Base-by-base conservation (phyloP, 2,329 filamentous ascomycete genomes). In the Trichophyton rubrum region DNA sequence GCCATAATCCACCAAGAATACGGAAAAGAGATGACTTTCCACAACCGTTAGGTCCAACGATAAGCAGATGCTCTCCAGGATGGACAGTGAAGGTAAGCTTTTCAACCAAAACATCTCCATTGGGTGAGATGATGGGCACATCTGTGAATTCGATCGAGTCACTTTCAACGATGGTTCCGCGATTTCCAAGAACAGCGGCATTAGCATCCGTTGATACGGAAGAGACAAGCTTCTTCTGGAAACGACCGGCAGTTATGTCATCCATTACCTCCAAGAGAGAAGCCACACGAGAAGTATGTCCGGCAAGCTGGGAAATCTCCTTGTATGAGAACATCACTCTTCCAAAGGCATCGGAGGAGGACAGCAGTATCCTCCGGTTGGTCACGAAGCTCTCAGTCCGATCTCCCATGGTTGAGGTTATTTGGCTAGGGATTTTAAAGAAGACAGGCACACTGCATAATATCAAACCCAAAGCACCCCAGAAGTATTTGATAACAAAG, bases 401-500 rank as follows among this genome's bases (percentile, higher is more conserved):
- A 63, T 81, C 79, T 24, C 77, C 77, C 68, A 79, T 77, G 8
- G 73, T 75, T 13, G 78, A 77, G 11, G 78, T 77, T 49, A 81
- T 71, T 64, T 85, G 80, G 1, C 88, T 88, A 0, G 91, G 90
- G 17, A 96, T 82, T 73, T 92, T 92, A 79, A 99, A 88, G 73
- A 99, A 99, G 1, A 97, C 92, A 0, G 93, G 93, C 0, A 96
- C 85, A 73, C 90, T 95, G 78, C 93, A 99, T 8, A 99, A 84
- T 64, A 96, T 74, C 65, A 99, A 80, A 1, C 93, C 93, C 49
- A 99, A 74, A 1, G 93, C 92, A 45, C 93, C 93, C 93, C 93
- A 99, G 75, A 97, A 93, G 72, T 99, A 99, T 74, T 99, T 99
- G 75, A 99, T 96, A 61, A 97, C 90, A 74, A 96, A 99, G 73